Percentiles rank a stretch among this genome's conserved stretches.
Conservation (phyloP, 495 filamentous ascomycete species). For the Penicillium tannophilum region DNA sequence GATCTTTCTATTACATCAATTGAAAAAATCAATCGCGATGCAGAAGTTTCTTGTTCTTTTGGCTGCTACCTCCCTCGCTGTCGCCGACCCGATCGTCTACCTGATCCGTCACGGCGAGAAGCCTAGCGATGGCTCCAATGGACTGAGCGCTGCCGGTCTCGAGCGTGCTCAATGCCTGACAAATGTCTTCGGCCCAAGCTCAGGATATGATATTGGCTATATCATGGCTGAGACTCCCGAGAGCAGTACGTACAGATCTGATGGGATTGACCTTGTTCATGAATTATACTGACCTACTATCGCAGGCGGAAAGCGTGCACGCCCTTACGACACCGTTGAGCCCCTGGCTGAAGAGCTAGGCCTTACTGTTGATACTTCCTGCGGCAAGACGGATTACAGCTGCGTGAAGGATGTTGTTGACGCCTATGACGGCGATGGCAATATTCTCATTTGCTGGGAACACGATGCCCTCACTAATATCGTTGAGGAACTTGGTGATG, state of each 20-base stretch:
- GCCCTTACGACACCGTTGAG: slow-evolving; percentile 55
- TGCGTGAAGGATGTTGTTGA: slow-evolving; percentile 51
- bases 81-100: slow-evolving; percentile 46
- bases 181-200: slow-evolving; percentile 46
- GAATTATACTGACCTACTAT: neutral
- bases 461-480: slow-evolving; percentile 52
- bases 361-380: slow-evolving; percentile 52
- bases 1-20: too few species aligned
- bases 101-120: slow-evolving; percentile 64
- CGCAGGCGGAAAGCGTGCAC: slow-evolving; percentile 49
- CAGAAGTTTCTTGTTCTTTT: slow-evolving; percentile 23
- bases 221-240: slow-evolving; percentile 55
- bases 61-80: slow-evolving; percentile 21
- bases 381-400: slow-evolving; percentile 47
- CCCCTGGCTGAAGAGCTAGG: slow-evolving; percentile 54
- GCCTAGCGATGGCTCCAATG: slow-evolving; percentile 44
- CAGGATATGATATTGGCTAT: slow-evolving; percentile 52
- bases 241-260: slow-evolving; percentile 37
- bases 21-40: slow-evolving; percentile 6
- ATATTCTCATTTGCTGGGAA: slow-evolving; percentile 62
- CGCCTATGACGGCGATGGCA: slow-evolving; percentile 47
- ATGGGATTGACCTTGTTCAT: neutral
- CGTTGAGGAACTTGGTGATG: slow-evolving; percentile 43
- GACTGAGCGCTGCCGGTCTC: slow-evolving; percentile 46
- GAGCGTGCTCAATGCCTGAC: slow-evolving; percentile 55